Base-by-base conservation (phyloP, 2,329 filamentous ascomycete species). In the Didymella keratinophila region DNA sequence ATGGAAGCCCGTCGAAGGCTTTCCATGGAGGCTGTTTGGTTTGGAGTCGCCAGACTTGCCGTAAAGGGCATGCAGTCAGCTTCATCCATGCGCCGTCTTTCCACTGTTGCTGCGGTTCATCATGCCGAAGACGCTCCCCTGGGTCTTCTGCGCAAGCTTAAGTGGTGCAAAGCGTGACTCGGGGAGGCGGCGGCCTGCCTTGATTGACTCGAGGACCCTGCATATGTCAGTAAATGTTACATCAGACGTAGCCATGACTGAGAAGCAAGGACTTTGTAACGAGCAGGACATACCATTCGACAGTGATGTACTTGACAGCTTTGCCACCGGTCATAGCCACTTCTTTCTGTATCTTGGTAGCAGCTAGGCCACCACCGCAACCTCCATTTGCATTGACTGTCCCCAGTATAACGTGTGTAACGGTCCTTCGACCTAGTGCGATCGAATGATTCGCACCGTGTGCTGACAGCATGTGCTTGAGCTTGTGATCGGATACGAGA, bases 381-480 rank as follows among this genome's bases (percentile, higher is more conserved):
- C 87, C 88, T 12, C 74, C 73, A 2, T 70, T 61, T 3, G 49
- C 43, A 41, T 72, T 75, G 18, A 60, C 57, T 18, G 67, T 69
- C 8, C 91, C 91, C 6, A 97, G 77, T 56, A 97, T 89, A 61
- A 97, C 90, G 76, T 97, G 93, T 32, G 93, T 96, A 65, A 97
- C 91, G 49, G 84, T 85, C 36, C 87, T 84, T 43, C 92, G 85
- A 10, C 86, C 89, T 10, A 96, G 85, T 58, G 87, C 83, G 34
- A 92, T 84, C 3, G 91, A 89, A 66, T 92, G 82, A 41, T 79
- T 81, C 0, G 87, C 94, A 20, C 93, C 94, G 71, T 96, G 87
- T 56, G 87, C 82, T 5, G 84, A 86, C 36, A 97, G 83, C 16
- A 96, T 76, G 54, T 88, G 87, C 80, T 95, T 96, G 56, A 97